Conservation (phyloP, 164 flowering plant genomes). For the Magnolia kwangsiensis region DNA sequence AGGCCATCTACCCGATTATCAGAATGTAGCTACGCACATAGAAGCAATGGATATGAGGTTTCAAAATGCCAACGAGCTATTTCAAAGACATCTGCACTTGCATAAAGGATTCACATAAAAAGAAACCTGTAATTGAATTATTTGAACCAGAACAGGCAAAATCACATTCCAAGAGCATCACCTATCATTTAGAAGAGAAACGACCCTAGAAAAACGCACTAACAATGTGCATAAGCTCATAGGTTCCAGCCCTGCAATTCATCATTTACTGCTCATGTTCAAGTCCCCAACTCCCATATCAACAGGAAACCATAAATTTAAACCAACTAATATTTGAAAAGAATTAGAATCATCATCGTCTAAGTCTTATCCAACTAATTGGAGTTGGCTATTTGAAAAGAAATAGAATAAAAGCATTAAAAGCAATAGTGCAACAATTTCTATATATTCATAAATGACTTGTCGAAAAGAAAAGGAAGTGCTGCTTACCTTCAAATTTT, state of each 20-base stretch:
- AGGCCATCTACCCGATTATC: not conserved
- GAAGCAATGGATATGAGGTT: not conserved
- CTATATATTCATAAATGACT: not conserved
- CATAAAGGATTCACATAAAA: too few relatives aligned
- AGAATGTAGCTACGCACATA: not conserved
- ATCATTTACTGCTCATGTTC: not conserved
- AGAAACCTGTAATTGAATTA: too few relatives aligned
- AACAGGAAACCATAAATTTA: not conserved
- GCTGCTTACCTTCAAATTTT: slow-evolving; percentile 64
- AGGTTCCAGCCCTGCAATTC: not conserved
- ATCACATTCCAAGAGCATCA: too few relatives aligned
- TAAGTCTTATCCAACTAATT: too few relatives aligned
- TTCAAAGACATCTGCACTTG: not conserved
- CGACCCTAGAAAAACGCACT: too few relatives aligned
- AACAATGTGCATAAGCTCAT: too few relatives aligned
- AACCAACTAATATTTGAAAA: not conserved
- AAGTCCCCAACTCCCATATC: not conserved
- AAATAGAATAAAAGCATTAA: not conserved
- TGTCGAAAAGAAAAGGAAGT: not conserved
- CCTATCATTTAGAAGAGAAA: too few relatives aligned
- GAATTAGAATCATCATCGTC: too few relatives aligned
- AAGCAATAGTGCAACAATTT: not conserved
- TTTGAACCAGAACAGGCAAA: too few relatives aligned
- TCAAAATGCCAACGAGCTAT: not conserved
- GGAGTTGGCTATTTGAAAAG: too few relatives aligned